Evolutionary conservation across 345 rosid species (phyloP), one percentile per base, ranked within the genome.

Genomic region (Garcia nutans): DNA sequence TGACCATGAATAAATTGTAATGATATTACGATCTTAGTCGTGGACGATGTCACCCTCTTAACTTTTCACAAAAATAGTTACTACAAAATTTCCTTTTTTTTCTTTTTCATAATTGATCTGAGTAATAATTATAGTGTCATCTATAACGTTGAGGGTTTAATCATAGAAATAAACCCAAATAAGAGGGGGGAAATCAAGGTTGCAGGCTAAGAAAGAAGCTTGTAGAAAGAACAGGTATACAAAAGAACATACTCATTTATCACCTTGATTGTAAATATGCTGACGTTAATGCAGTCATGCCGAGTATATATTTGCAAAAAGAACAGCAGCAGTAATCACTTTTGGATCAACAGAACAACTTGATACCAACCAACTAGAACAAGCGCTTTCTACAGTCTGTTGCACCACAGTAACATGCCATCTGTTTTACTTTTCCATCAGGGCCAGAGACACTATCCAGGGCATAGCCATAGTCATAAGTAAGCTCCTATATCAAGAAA

Each of bases 391-490:
- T 82, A 76, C 99, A 96, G 20, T 74, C 88, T 6, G 84, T 73
- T 41, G 95, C 93, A 45, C 98, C 98, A 57, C 97, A 96, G 78
- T 82, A 89, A 85, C 99, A 96, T 4, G 79, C 37, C 83, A 96
- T 86, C 72, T 83, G 76, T 47, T 83, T 92, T 37, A 90, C 84
- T 80, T 92, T 86, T 61, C 97, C 99, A 73, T 92, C 92, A 0
- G 93, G 89, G 17, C 90, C 94, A 19, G 66, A 75, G 42, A 92
- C 97, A 33, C 97, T 92, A 80, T 93, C 94, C 22, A 92, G 88
- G 26, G 81, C 86, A 73, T 93, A 92, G 20, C 97, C 99, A 73
- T 96, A 96, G 83, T 96, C 99, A 62, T 96, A 96, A 0, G 91
- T 88, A 5, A 96, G 94, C 78, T 96, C 97, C 99, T 93, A 68